A percentile compares a stretch with the other conserved stretches of the same genome.
These are phyloP conservation scores for Arachis stenosperma DNA, from an alignment of 306 rosid genomes.

Conservation along the genomic window DNA sequence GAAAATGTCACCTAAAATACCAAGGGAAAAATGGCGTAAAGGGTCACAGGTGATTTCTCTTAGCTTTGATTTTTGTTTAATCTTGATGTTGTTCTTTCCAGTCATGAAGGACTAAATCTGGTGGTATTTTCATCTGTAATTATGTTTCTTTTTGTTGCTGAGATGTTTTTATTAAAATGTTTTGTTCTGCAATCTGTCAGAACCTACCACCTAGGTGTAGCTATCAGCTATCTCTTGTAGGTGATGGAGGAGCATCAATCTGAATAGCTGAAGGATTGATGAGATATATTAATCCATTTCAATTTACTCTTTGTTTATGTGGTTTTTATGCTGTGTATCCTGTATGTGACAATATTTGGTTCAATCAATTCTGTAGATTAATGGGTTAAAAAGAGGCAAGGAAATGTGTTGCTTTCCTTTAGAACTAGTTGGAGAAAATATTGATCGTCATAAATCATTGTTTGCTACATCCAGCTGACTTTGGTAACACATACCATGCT, in stretches of 20 bases:
- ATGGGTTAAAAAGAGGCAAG: constrained; percentile 21
- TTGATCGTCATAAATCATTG: too few species aligned
- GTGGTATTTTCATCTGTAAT: not conserved
- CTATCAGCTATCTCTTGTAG: constrained; percentile 1
- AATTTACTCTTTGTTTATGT: constrained; percentile 5
- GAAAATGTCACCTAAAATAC: constrained; percentile 85
- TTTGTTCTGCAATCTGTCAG: constrained; percentile 11
- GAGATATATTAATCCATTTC: not conserved
- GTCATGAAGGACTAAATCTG: not conserved
- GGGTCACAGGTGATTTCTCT: constrained; percentile 85
- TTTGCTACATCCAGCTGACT: constrained; percentile 8
- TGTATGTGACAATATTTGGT: not conserved
- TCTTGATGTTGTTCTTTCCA: constrained; percentile 16
- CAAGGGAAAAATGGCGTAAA: constrained; percentile 91
- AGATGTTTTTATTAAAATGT: not conserved
- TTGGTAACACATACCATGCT: constrained; percentile 2
- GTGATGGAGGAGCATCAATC: constrained; percentile 28
- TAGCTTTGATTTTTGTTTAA: not conserved
- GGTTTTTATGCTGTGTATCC: constrained; percentile 17
- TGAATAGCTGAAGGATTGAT: constrained; percentile 11
- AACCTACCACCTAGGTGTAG: constrained; percentile 14
- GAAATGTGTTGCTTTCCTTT: not conserved
- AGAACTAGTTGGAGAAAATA: not conserved
- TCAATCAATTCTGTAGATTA: constrained; percentile 16
- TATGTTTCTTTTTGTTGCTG: constrained; percentile 23